Base-by-base conservation (phyloP, 768 basidiomycete genomes). In the Pisolithus albus region DNA sequence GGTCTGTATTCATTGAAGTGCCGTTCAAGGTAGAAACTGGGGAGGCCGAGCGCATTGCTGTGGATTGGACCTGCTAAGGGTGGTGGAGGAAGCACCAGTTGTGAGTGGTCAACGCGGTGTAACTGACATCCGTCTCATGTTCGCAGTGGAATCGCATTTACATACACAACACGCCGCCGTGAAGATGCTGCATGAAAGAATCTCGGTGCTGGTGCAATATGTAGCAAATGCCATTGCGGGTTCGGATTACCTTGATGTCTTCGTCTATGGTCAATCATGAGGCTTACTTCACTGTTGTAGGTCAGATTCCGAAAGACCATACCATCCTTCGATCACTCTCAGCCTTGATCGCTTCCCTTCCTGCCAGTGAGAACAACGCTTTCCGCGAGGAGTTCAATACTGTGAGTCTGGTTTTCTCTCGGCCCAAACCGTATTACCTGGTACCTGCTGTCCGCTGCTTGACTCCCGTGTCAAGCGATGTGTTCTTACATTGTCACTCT, bases 11-110 rank as follows among this genome's bases (percentile, higher is more conserved):
- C 60, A 82, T 95, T 42, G 87, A 92, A 61, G 89, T 86, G 1
- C 73, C 86, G 4, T 98, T 85, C 70, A 85, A 81, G 46, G 86
- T 99, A 16, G 95, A 97, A 69, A 97, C 95, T 0, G 96, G 95
- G 32, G 96, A 99, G 70, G 96, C 96, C 15, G 96, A 99, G 66
- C 84, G 96, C 37, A 97, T 99, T 56, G 96, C 96, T 6, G 96
- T 99, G 0, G 95, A 98, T 65, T 95, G 92, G 79, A 90, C 90
- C 3, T n/a, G 88, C 90, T 23, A 82, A 84, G 65, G 88, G 89
- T 8, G 89, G 91, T 45, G 88, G 82, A 26, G 87, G 83, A 56
- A 86, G 84, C 40, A 88, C 83, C 13, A 89, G 83, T 56, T 72
- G 92, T 92, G 58, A 70, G 88, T 75, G 44, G 46, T 34, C 21